These are phyloP conservation scores for Pulveroboletus sp. DNA, from an alignment of 768 basidiomycete species.

Conservation along the genomic window DNA sequence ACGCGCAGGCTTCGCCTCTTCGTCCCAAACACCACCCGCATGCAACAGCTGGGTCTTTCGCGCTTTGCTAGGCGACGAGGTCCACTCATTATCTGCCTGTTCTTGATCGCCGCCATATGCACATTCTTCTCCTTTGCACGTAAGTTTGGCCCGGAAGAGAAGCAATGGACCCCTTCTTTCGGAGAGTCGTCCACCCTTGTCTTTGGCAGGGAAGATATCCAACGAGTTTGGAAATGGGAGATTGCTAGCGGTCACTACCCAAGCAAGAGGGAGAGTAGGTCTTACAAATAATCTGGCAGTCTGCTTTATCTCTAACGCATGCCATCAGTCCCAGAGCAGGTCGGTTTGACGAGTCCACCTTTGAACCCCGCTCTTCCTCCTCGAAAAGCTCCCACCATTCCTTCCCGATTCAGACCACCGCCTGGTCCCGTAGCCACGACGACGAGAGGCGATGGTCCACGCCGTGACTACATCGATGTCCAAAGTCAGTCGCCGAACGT, in stretches of 20 bases:
- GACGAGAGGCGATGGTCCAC: slow-evolving; percentile 71
- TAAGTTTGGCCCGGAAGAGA: slow-evolving; percentile 57
- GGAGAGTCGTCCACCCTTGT: slow-evolving; percentile 69
- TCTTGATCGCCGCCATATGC: slow-evolving; percentile 46
- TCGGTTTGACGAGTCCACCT: slow-evolving; percentile 53
- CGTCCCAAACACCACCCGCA: slow-evolving; percentile 55
- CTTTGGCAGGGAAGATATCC: slow-evolving; percentile 72
- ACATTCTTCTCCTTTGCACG: slow-evolving; percentile 57
- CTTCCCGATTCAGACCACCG: slow-evolving; percentile 45
- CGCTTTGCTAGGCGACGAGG: slow-evolving; percentile 61
- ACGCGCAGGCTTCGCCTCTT: slow-evolving; percentile 54
- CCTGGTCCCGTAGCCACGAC: slow-evolving; percentile 47
- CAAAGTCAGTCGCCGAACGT: slow-evolving; percentile 56
- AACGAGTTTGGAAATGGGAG: slow-evolving; percentile 95
- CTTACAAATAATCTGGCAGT: not conserved
- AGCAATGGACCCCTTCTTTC: slow-evolving; percentile 58
- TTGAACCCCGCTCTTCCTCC: slow-evolving; percentile 76
- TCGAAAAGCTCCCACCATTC: slow-evolving; percentile 41
- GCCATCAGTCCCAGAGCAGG: slow-evolving; percentile 61
- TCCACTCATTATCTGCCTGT: slow-evolving; percentile 46
- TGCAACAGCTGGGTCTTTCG: slow-evolving; percentile 53
- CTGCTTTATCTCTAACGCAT: not conserved
- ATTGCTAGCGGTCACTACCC: slow-evolving; percentile 92
- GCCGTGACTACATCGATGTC: slow-evolving; percentile 73
- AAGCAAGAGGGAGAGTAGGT: slow-evolving; percentile 70